phyloP scores from a whole-genome alignment of 352 stramenopile genomes.

The Saprolegnia parasitica region DNA sequence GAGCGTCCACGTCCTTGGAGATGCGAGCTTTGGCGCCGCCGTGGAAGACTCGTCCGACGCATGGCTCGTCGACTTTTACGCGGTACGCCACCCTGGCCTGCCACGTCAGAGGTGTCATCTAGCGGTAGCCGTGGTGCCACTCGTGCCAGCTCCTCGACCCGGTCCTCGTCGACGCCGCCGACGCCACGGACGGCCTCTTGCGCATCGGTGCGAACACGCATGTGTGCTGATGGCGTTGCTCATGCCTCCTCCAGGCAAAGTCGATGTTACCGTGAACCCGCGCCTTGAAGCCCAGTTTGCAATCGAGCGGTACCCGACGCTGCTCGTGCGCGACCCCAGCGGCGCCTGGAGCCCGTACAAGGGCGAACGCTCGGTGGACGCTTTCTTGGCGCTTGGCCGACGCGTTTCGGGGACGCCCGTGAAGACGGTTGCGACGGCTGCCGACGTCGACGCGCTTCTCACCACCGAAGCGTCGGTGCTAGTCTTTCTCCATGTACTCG shows the following conservation, averaged over 20 bases:
- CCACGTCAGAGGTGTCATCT: not conserved
- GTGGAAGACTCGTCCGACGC: not conserved
- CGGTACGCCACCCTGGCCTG: not conserved
- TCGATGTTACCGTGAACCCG: slow-evolving; percentile 12
- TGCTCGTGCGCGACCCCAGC: slow-evolving; percentile 1
- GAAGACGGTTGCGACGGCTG: not conserved
- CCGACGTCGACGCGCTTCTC: not conserved
- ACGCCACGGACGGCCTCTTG: not conserved
- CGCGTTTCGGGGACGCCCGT: not conserved
- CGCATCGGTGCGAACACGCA: not conserved
- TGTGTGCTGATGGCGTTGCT: not conserved
- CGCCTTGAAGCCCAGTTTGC: not conserved
- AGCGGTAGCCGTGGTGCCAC: slow-evolving; percentile 14
- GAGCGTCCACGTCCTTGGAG: not conserved
- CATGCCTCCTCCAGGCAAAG: not conserved
- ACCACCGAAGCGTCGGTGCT: slow-evolving; percentile 11
- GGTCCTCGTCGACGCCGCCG: not conserved
- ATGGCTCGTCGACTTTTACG: slow-evolving; percentile 23
- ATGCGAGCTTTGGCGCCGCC: not conserved
- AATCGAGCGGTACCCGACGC: slow-evolving; percentile 19
- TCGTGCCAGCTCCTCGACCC: slow-evolving; percentile 9
- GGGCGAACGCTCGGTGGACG: slow-evolving; percentile 9
- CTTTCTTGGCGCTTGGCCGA: slow-evolving; percentile 11
- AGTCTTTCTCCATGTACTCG: slow-evolving; percentile 4
- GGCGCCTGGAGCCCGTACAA: not conserved